A percentile compares a stretch with the other conserved stretches of the same genome.
Conservation (phyloP, 768 basidiomycete genomes). For the Amyloporia xantha region DNA sequence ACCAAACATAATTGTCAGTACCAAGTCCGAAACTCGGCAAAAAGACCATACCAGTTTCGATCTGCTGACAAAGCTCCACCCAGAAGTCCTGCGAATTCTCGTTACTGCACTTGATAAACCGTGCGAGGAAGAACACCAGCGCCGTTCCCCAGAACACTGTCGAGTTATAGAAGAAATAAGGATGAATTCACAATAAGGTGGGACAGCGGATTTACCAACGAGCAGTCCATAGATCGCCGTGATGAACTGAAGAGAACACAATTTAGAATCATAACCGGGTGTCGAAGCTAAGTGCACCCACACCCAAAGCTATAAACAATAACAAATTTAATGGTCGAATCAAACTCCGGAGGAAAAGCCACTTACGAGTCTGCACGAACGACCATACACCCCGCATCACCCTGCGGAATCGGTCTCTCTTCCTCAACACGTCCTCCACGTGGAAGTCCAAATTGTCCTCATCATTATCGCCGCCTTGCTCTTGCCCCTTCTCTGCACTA, state of each 20-base stretch:
- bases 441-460: conserved; percentile 58
- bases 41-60: conserved; percentile 53
- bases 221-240: conserved; percentile 74
- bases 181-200: background rate
- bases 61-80: conserved; percentile 74
- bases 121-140: conserved; percentile 65
- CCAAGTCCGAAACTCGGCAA: too few relatives aligned
- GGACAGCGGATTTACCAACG: conserved; percentile 40
- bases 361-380: conserved; percentile 77
- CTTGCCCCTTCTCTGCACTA: conserved; percentile 25
- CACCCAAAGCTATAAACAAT: conserved; percentile 51
- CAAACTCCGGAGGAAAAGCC: too few relatives aligned
- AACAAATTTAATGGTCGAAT: background rate
- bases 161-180: background rate
- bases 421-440: conserved; percentile 67
- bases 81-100: conserved; percentile 67
- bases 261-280: background rate
- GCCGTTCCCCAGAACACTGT: conserved; percentile 84
- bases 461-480: conserved; percentile 27
- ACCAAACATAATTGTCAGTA: too few relatives aligned
- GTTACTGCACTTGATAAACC: conserved; percentile 68
- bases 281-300: conserved; percentile 33
- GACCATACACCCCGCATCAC: conserved; percentile 70
- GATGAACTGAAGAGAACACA: conserved; percentile 36
- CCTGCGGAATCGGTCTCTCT: conserved; percentile 51